These are phyloP conservation scores for Fusarium sp. DNA, from an alignment of 2,329 filamentous ascomycete genomes.

Conservation along the genomic window DNA sequence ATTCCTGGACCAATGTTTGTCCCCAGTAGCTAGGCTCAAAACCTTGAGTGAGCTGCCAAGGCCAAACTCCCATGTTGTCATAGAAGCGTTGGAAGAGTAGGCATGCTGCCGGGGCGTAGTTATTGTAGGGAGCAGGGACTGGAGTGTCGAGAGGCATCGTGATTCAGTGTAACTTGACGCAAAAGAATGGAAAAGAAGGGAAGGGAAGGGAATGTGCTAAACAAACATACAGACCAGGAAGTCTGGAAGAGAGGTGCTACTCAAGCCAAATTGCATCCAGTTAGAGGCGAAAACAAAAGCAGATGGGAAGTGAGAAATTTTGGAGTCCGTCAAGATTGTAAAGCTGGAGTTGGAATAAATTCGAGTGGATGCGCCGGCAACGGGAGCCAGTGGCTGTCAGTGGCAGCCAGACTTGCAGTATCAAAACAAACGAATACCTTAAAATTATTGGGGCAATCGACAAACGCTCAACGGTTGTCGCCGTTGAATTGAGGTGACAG, in stretches of 20 bases:
- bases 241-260: too few species aligned
- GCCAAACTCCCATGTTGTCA: background rate
- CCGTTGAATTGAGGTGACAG: background rate
- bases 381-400: background rate
- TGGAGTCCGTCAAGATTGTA: background rate
- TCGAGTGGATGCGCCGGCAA: background rate
- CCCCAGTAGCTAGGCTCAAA: slow-evolving; percentile 9
- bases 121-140: background rate
- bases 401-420: background rate
- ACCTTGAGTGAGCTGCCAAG: slow-evolving; percentile 2
- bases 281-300: background rate
- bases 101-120: background rate
- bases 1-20: background rate
- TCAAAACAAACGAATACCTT: background rate
- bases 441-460: background rate
- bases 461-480: background rate
- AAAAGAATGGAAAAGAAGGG: background rate
- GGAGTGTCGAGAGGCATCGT: background rate
- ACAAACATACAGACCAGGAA: background rate
- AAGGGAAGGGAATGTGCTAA: background rate
- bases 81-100: background rate
- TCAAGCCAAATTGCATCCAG: too few species aligned
- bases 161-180: background rate
- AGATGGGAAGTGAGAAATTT: background rate
- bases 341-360: background rate